Evolutionary conservation across 352 stramenopile species (phyloP), one percentile per base, ranked within the genome.

Genomic region (Phytopythium boreale): DNA sequence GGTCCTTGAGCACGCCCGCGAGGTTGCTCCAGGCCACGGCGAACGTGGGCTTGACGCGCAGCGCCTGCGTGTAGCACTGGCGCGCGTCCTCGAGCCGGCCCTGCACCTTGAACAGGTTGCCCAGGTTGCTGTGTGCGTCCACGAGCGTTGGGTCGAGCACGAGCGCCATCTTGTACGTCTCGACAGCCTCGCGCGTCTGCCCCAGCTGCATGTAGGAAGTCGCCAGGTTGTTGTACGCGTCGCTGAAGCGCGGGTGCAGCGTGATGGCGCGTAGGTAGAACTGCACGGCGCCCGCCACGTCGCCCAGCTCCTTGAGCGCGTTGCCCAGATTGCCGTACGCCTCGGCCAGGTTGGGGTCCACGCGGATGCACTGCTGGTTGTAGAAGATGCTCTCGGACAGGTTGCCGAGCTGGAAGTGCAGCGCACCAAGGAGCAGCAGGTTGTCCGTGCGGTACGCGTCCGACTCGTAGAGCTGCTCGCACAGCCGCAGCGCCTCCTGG

Each of bases 251-350:
- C 41, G 93, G 93, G 53, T 97, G 93, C 11, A 97, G 74, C 62
- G 96, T 96, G 62, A 98, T 98, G 4, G 95, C 94, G 64, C 96
- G 82, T 36, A 95, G 68, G 68, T 98, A 98, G 67, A 98, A 98
- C 63, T 98, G 86, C 15, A 98, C 78, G 2, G 95, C 93, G 34
- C 88, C 89, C 22, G 85, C 41, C 17, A 97, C 51, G 67, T 98
- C 89, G 17, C 95, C 95, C 15, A 98, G 79, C 74, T 98, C 94
- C 61, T 97, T 97, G n/a, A 98, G 81, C 41, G 92, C 92, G 67
- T 98, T 98, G 58, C 92, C 95, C 29, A 98, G 75, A 63, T 98
- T 98, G 44, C 82, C 87, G 57, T 98, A 98, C 2, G 93, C 95
- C 60, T 98, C 94, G 24, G 92, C 92, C 66, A 97, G 97, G 64